Percentiles rank a stretch among this genome's conserved stretches.
These are phyloP conservation scores for Gardenia jasminoides DNA, from an alignment of 257 asterid species.

Conservation along the genomic window DNA sequence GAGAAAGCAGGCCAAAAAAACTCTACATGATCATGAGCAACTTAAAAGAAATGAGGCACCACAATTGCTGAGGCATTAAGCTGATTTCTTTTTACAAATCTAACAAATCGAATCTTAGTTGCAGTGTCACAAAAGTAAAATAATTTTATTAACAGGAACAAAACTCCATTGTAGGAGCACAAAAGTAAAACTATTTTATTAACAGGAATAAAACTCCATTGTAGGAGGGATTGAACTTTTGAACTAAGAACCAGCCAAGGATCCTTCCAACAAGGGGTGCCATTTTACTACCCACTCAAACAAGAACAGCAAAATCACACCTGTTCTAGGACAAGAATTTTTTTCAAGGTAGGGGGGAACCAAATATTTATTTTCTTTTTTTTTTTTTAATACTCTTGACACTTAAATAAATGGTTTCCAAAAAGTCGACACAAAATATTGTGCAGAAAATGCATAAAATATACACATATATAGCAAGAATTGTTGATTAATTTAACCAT, in stretches of 20 bases:
- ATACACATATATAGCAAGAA: not conserved
- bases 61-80: not conserved
- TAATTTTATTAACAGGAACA: no score
- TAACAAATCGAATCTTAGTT: not conserved
- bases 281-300: not conserved
- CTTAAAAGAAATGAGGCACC: not conserved
- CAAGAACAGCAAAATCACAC: not conserved
- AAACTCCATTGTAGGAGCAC: no score
- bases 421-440: not conserved
- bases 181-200: no score
- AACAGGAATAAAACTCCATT: not conserved
- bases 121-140: not conserved
- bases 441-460: not conserved
- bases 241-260: not conserved
- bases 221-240: not conserved
- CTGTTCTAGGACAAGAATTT: not conserved
- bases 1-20: constrained; percentile 11
- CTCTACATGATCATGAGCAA: constrained; percentile 6
- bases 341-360: no score
- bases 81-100: not conserved
- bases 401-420: not conserved
- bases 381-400: no score
- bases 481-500: not conserved
- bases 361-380: not conserved
- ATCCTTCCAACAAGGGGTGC: not conserved